Evolutionary conservation across 257 asterid genomes (phyloP).

Genomic region (Rubia yunnanensis): DNA sequence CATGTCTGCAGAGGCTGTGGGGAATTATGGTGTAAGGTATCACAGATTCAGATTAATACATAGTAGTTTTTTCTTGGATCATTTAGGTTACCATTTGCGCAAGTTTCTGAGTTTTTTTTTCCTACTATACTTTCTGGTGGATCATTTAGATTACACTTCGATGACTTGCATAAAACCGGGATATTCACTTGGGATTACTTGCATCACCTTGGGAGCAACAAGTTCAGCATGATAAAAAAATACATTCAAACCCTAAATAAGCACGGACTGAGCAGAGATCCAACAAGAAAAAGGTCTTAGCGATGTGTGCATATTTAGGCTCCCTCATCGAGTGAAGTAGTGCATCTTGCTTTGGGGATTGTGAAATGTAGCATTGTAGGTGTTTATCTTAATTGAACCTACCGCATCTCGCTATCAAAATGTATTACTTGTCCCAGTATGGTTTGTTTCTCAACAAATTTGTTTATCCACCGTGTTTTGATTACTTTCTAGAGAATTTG

Average conservation of each 20-base stretch:
- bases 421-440: background rate
- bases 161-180: conserved; percentile 82
- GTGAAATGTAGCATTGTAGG: background rate
- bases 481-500: background rate
- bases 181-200: conserved; percentile 87
- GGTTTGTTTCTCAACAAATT: background rate
- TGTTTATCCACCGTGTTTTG: background rate
- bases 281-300: conserved; percentile 43
- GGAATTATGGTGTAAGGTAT: conserved; percentile 93
- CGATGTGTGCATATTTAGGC: background rate
- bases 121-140: background rate
- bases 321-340: too few species aligned
- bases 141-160: conserved; percentile 55
- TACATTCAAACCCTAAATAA: conserved; percentile 59
- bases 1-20: conserved; percentile 79
- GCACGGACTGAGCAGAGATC: conserved; percentile 73
- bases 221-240: conserved; percentile 62
- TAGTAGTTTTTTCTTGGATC: conserved; percentile 4
- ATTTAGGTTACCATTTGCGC: conserved; percentile 59
- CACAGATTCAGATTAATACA: background rate
- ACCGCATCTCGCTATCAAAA: background rate
- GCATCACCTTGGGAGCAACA: conserved; percentile 68
- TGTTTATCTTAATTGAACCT: background rate
- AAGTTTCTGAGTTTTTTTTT: background rate
- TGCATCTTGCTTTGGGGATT: background rate